Conservation (phyloP, 345 rosid genomes). For the Arabidopsis arenosa region DNA sequence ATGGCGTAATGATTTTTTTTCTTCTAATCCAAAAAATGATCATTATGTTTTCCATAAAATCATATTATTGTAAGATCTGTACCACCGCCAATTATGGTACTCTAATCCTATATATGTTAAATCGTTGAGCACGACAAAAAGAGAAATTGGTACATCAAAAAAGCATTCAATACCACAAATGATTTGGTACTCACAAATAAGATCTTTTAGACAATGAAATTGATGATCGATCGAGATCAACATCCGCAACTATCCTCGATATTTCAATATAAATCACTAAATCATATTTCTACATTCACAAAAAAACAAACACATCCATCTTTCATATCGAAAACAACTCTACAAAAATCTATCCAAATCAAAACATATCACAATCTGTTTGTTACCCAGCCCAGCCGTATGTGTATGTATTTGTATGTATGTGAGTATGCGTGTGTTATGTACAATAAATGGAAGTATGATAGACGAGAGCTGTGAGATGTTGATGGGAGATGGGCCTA, state of each 20-base stretch:
- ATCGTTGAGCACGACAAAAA: not conserved
- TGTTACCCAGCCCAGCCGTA: constrained; percentile 1
- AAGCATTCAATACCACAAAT: not conserved
- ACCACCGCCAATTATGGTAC: not conserved
- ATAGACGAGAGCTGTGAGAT: constrained; percentile 42
- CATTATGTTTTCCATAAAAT: not conserved
- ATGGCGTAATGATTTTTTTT: not conserved
- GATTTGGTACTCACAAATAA: not conserved
- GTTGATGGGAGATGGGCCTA: constrained; percentile 42
- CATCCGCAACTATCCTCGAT: not conserved
- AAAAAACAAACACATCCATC: not conserved
- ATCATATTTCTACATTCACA: not conserved
- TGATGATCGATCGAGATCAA: not conserved
- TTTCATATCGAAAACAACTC: constrained; percentile 9
- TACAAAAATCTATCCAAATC: constrained; percentile 16
- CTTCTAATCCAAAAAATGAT: not conserved
- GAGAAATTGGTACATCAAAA: not conserved
- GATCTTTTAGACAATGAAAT: not conserved
- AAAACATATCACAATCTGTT: constrained; percentile 30
- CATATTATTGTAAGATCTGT: not conserved
- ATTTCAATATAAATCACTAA: not conserved
- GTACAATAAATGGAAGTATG: constrained; percentile 34
- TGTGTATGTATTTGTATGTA: constrained; percentile 29
- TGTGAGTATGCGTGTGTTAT: constrained; percentile 9
- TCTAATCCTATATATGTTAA: not conserved